Conservation (phyloP, 2,329 filamentous ascomycete genomes). For the Diaporthe vexans region DNA sequence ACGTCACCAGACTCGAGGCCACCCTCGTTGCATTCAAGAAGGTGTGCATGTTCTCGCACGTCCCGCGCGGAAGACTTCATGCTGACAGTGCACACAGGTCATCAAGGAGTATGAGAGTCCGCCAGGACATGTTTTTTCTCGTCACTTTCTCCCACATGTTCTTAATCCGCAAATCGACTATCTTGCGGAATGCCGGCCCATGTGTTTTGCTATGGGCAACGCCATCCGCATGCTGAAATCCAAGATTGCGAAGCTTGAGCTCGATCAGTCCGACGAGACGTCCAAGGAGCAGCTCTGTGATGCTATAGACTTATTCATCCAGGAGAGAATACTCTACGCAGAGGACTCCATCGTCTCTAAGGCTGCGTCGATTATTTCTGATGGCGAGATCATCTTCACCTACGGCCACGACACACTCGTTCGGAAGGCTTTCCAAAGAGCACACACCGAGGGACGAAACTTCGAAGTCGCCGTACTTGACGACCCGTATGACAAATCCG, state of each 20-base stretch:
- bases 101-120: conserved; percentile 95
- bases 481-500: conserved; percentile 68
- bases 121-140: conserved; percentile 83
- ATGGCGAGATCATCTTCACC: conserved; percentile 87
- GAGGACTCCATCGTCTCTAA: conserved; percentile 87
- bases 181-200: conserved; percentile 91
- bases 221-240: conserved; percentile 96
- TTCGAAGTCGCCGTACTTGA: conserved; percentile 92
- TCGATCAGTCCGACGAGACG: conserved; percentile 83
- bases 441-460: conserved; percentile 76
- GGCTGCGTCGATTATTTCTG: conserved; percentile 80
- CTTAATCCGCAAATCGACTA: conserved; percentile 97
- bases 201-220: conserved; percentile 97
- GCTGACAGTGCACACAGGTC: conserved; percentile 67
- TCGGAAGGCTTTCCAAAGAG: conserved; percentile 83
- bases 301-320: conserved; percentile 90
- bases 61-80: background rate
- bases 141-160: conserved; percentile 91
- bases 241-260: conserved; percentile 90
- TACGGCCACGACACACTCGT: conserved; percentile 91
- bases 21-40: conserved; percentile 92
- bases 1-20: conserved; percentile 87
- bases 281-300: conserved; percentile 85
- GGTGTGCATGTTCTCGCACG: conserved; percentile 61
- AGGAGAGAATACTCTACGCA: conserved; percentile 89